A percentile compares a stretch with the other conserved stretches of the same genome.
These are phyloP conservation scores for Mortierella sp. DNA, from an alignment of 371 early-diverging fungal genomes.

Conservation along the genomic window DNA sequence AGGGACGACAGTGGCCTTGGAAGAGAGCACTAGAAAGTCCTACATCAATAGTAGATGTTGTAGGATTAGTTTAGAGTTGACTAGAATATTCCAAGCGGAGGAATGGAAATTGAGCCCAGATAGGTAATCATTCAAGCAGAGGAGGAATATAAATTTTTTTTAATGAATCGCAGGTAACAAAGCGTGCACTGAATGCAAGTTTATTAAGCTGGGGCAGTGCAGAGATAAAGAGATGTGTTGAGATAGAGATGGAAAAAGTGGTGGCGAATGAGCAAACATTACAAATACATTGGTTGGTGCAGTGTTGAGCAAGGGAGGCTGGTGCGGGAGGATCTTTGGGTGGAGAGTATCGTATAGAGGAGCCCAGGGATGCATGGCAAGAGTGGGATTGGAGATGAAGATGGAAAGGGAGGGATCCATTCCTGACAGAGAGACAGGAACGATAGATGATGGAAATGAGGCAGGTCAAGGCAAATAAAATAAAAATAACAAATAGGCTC, in stretches of 20 bases:
- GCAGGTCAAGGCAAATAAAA: not conserved
- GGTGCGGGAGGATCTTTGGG: not conserved
- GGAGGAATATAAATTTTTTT: too few relatives aligned
- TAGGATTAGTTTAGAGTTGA: too few relatives aligned
- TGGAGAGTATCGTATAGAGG: not conserved
- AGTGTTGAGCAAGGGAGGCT: not conserved
- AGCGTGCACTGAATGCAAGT: too few relatives aligned
- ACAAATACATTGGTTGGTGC: not conserved
- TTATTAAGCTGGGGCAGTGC: too few relatives aligned
- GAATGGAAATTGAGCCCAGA: constrained; percentile 1
- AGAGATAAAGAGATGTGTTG: too few relatives aligned
- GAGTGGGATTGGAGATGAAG: not conserved
- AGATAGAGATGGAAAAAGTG: too few relatives aligned
- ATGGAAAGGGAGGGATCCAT: not conserved
- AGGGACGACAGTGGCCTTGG: not conserved
- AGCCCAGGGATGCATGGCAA: not conserved
- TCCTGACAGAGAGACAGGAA: too few relatives aligned
- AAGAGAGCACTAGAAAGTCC: constrained; percentile 7
- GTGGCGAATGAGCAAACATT: not conserved
- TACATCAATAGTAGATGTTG: too few relatives aligned
- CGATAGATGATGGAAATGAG: not conserved
- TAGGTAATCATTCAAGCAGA: too few relatives aligned
- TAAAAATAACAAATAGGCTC: not conserved
- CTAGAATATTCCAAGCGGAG: too few relatives aligned
- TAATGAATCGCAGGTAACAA: not conserved